Evolutionary conservation across 495 filamentous ascomycete genomes (phyloP).

Genomic region (Penicillium robsamsonii): DNA sequence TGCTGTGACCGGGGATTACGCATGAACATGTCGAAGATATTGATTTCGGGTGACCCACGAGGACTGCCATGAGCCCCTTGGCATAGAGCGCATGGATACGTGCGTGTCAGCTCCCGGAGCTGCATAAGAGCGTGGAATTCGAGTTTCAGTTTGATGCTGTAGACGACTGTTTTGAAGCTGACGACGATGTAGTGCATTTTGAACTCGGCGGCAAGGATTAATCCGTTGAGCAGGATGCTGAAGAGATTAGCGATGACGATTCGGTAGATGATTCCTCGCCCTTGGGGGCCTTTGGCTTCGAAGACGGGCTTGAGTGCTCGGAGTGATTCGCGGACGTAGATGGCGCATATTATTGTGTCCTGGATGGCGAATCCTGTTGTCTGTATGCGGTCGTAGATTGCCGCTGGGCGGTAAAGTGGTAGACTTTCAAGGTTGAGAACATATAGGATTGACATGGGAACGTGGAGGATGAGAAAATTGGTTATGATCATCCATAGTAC

Average conservation of each 20-base stretch:
- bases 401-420: conserved; percentile 30
- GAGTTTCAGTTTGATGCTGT: conserved; percentile 61
- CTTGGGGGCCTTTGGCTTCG: conserved; percentile 31
- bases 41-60: conserved; percentile 20
- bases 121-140: conserved; percentile 53
- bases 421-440: conserved; percentile 25
- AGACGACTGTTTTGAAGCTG: conserved; percentile 51
- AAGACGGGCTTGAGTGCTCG: conserved; percentile 21
- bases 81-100: conserved; percentile 11
- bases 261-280: conserved; percentile 41
- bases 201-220: conserved; percentile 52
- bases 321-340: conserved; percentile 54
- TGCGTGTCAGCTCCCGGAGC: conserved; percentile 19
- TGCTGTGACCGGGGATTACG: neutral
- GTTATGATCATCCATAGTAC: conserved; percentile 56
- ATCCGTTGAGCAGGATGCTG: conserved; percentile 49
- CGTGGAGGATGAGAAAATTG: conserved; percentile 44
- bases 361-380: conserved; percentile 55
- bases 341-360: conserved; percentile 52
- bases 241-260: conserved; percentile 53
- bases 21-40: conserved; percentile 17
- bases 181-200: conserved; percentile 44
- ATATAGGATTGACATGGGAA: conserved; percentile 53
- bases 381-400: conserved; percentile 54
- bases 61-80: neutral